phyloP scores from a whole-genome alignment of 768 basidiomycete species.

The Termitomyces heimii region DNA sequence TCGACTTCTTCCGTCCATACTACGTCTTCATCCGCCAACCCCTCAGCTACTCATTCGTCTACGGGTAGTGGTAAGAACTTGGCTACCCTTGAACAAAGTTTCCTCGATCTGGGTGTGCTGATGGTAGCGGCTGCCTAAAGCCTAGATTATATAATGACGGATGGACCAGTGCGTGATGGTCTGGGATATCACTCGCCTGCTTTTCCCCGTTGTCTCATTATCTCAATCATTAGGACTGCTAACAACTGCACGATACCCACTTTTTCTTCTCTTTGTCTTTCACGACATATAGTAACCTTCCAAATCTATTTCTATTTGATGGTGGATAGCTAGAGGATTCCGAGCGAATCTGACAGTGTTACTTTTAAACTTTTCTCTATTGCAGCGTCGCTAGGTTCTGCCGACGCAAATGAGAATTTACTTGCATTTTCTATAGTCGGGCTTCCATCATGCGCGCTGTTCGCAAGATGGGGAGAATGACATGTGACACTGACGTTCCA shows the following conservation, averaged over 20 bases:
- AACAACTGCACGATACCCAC: conserved; percentile 10
- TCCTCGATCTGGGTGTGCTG: conserved; percentile 9
- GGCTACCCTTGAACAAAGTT: conserved; percentile 3
- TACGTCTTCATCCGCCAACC: conserved; percentile 1
- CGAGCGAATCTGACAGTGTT: background rate
- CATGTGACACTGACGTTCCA: no score
- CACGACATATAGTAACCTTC: background rate
- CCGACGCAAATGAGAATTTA: background rate
- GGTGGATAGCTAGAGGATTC: background rate
- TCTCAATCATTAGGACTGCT: conserved; percentile 7
- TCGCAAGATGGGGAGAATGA: no score
- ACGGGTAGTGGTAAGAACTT: background rate
- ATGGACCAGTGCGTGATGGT: conserved; percentile 5
- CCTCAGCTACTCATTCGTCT: background rate
- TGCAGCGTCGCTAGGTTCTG: background rate
- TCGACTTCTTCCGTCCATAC: background rate
- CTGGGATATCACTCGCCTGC: background rate
- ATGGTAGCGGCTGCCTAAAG: conserved; percentile 5
- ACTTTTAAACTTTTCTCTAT: background rate
- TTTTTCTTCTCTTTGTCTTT: background rate
- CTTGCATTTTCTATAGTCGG: background rate
- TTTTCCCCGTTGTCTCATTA: conserved; percentile 4
- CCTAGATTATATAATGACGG: background rate
- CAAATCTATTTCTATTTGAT: conserved; percentile 5
- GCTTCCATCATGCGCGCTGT: background rate